Conservation (phyloP, 495 filamentous ascomycete genomes). For the Penicillium turbatum region DNA sequence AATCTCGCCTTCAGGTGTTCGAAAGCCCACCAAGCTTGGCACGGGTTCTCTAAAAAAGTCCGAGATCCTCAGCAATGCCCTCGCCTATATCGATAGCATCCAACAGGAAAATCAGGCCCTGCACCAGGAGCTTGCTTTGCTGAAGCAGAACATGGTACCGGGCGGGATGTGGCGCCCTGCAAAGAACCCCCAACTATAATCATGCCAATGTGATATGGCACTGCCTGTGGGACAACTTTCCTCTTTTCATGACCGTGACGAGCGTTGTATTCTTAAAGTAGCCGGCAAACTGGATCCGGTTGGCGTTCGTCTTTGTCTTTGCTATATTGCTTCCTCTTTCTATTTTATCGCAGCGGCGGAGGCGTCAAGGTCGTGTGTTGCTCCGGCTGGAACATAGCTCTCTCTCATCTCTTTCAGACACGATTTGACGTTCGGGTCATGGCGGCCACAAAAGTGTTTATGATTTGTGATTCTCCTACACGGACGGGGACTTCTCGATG, state of each 20-base stretch:
- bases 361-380: constrained; percentile 1
- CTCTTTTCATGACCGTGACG: constrained; percentile 19
- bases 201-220: constrained; percentile 2
- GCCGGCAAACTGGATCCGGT: constrained; percentile 3
- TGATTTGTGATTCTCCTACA: constrained; percentile 16
- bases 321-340: not conserved
- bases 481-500: not conserved
- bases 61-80: constrained; percentile 60
- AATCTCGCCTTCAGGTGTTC: constrained; percentile 28
- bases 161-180: constrained; percentile 30
- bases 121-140: constrained; percentile 35
- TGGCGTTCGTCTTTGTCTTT: not conserved
- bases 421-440: constrained; percentile 16
- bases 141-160: constrained; percentile 35
- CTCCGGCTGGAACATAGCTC: constrained; percentile 3
- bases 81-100: constrained; percentile 63
- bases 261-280: constrained; percentile 17
- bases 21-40: constrained; percentile 25
- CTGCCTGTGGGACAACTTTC: not conserved
- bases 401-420: constrained; percentile 19
- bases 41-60: constrained; percentile 44
- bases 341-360: not conserved
- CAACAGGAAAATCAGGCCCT: constrained; percentile 40
- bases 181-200: constrained; percentile 16
- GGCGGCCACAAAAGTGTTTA: constrained; percentile 29